Evolutionary conservation across 345 rosid species (phyloP).

Genomic region (Citrus mangshanensis): DNA sequence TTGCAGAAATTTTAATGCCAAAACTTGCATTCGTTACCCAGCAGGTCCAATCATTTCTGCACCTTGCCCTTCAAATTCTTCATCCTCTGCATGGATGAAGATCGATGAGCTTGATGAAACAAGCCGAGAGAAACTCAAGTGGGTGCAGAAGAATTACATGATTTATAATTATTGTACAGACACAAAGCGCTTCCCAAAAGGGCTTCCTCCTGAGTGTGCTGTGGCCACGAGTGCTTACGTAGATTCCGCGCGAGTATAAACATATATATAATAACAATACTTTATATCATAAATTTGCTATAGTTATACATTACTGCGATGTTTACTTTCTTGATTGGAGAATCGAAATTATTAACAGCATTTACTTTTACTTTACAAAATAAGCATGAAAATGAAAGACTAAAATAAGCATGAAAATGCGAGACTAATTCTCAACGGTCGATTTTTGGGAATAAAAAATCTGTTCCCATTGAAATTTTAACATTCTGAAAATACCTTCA

Average conservation of each 20-base stretch:
- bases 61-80: background rate
- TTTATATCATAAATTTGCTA: background rate
- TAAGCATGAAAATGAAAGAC: too few relatives aligned
- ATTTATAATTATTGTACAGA: slow-evolving; percentile 37
- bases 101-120: slow-evolving; percentile 36
- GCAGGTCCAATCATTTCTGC: background rate
- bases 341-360: too few relatives aligned
- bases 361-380: too few relatives aligned
- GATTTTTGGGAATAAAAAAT: too few relatives aligned
- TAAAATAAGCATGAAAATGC: too few relatives aligned
- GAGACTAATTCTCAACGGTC: too few relatives aligned
- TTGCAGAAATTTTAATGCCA: slow-evolving; percentile 1
- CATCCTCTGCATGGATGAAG: slow-evolving; percentile 29
- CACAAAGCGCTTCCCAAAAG: slow-evolving; percentile 25
- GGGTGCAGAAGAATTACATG: slow-evolving; percentile 51
- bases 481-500: too few relatives aligned
- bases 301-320: background rate
- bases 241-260: background rate
- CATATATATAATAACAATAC: background rate
- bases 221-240: background rate
- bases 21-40: slow-evolving; percentile 5
- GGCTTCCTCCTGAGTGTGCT: slow-evolving; percentile 28
- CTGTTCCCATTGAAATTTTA: too few relatives aligned
- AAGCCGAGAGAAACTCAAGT: slow-evolving; percentile 31
- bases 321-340: too few relatives aligned